Evolutionary conservation across 2,329 filamentous ascomycete genomes (phyloP).

Genomic region (Cordyceps cicadae): DNA sequence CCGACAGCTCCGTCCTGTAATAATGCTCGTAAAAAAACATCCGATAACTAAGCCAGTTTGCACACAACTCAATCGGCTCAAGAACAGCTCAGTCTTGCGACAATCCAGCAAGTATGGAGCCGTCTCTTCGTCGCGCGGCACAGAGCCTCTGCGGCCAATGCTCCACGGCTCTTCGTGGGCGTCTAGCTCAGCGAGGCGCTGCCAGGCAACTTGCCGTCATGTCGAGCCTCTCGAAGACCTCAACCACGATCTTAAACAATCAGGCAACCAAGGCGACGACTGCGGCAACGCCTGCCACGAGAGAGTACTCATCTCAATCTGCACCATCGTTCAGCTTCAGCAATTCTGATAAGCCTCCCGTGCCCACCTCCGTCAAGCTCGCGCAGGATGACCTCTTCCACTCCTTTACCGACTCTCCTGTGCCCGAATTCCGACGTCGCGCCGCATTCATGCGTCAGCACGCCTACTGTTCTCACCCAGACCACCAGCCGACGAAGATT

Average conservation of each 20-base stretch:
- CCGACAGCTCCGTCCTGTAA: not conserved
- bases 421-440: slow-evolving; percentile 76
- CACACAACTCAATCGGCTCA: slow-evolving; percentile 12
- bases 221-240: slow-evolving; percentile 5
- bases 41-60: not conserved
- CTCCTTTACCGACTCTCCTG: slow-evolving; percentile 79
- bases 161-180: slow-evolving; percentile 26
- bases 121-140: slow-evolving; percentile 31
- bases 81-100: slow-evolving; percentile 8
- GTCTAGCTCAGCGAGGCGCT: slow-evolving; percentile 11
- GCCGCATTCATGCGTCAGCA: slow-evolving; percentile 89
- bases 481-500: slow-evolving; percentile 67
- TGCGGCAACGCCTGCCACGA: not conserved
- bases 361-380: slow-evolving; percentile 33
- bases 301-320: slow-evolving; percentile 12
- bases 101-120: slow-evolving; percentile 26
- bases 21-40: slow-evolving; percentile 6
- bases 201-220: slow-evolving; percentile 5
- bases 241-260: not conserved
- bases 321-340: slow-evolving; percentile 7
- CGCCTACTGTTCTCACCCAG: slow-evolving; percentile 86
- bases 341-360: slow-evolving; percentile 14
- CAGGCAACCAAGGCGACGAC: not conserved
- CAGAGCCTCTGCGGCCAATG: slow-evolving; percentile 33
- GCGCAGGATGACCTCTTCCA: slow-evolving; percentile 83